Evolutionary conservation across 2,329 filamentous ascomycete genomes (phyloP).

Genomic region (Coniella lustricola): DNA sequence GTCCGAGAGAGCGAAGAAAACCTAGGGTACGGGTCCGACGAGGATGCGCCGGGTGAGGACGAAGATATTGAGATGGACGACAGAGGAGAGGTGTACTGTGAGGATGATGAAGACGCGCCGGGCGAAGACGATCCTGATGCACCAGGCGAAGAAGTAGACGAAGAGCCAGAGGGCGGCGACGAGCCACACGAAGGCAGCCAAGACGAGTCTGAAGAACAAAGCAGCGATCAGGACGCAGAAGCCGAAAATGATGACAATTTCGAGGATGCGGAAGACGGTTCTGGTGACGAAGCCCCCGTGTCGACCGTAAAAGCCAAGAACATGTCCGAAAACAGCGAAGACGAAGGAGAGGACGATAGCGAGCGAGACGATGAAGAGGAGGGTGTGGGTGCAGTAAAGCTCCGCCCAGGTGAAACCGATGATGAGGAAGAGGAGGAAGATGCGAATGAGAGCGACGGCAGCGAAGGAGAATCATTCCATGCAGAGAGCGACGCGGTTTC

Average conservation of each 20-base stretch:
- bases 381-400: slow-evolving; percentile 51
- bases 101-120: slow-evolving; percentile 28
- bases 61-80: slow-evolving; percentile 25
- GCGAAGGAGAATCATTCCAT: slow-evolving; percentile 29
- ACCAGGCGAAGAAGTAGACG: slow-evolving; percentile 27
- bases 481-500: slow-evolving; percentile 29
- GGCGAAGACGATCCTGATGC: slow-evolving; percentile 36
- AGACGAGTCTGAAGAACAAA: slow-evolving; percentile 14
- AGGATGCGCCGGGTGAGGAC: slow-evolving; percentile 27
- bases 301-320: slow-evolving; percentile 15
- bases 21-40: slow-evolving; percentile 28
- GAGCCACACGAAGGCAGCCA: slow-evolving; percentile 23
- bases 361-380: slow-evolving; percentile 45
- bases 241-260: slow-evolving; percentile 18
- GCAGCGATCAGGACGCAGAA: slow-evolving; percentile 18
- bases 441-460: slow-evolving; percentile 23
- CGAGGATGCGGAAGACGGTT: slow-evolving; percentile 26
- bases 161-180: slow-evolving; percentile 27
- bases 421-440: slow-evolving; percentile 28
- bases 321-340: slow-evolving; percentile 16
- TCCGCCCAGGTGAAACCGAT: slow-evolving; percentile 44
- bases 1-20: slow-evolving; percentile 43
- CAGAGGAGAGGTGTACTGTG: slow-evolving; percentile 23
- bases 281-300: slow-evolving; percentile 20
- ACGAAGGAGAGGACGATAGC: slow-evolving; percentile 22